Conservation (phyloP, 352 stramenopile species). For the Phytophthora citrophthora region DNA sequence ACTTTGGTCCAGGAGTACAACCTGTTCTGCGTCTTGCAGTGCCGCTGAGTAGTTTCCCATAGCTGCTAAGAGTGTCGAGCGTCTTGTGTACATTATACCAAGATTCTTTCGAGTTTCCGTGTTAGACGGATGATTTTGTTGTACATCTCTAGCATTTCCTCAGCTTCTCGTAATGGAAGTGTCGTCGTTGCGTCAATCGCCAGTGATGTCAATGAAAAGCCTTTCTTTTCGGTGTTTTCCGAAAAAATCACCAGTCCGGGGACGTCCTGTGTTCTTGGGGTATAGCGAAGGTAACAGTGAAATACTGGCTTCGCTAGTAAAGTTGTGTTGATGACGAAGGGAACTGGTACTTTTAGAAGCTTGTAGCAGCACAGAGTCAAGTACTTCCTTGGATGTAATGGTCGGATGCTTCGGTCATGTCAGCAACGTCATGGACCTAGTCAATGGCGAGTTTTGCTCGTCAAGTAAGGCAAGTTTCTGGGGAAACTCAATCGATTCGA, state of each 20-base stretch:
- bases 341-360: conserved; percentile 41
- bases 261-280: conserved; percentile 7
- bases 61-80: conserved; percentile 66
- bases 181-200: conserved; percentile 32
- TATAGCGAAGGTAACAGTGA: conserved; percentile 28
- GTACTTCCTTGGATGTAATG: conserved; percentile 4
- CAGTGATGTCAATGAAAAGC: conserved; percentile 27
- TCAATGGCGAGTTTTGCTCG: conserved; percentile 10
- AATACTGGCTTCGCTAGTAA: conserved; percentile 29
- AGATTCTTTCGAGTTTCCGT: conserved; percentile 61
- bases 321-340: conserved; percentile 37
- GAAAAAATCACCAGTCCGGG: background rate
- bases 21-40: conserved; percentile 59
- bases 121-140: conserved; percentile 67
- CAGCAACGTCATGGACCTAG: conserved; percentile 22
- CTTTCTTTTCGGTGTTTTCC: conserved; percentile 21
- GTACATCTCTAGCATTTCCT: conserved; percentile 68
- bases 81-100: conserved; percentile 57
- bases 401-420: background rate
- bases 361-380: conserved; percentile 40
- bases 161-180: conserved; percentile 25
- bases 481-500: conserved; percentile 38
- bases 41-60: conserved; percentile 54
- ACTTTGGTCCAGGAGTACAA: conserved; percentile 56
- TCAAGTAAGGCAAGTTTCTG: conserved; percentile 24